Conservation (phyloP, 2,329 filamentous ascomycete species). For the Pestalotiopsis sp. region DNA sequence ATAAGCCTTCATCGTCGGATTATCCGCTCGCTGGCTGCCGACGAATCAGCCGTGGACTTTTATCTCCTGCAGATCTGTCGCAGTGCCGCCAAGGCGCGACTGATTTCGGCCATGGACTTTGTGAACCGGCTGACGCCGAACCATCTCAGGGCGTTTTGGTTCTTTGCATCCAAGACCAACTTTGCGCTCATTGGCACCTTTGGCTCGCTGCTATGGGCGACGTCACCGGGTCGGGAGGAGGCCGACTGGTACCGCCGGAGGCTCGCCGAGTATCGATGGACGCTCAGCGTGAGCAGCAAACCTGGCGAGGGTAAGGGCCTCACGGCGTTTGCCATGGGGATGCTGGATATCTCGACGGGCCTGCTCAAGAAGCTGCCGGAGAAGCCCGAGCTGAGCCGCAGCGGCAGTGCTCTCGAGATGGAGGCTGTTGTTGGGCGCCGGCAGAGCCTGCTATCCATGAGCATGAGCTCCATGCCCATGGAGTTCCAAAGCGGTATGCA, state of each 20-base stretch:
- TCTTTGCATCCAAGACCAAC: slow-evolving; percentile 84
- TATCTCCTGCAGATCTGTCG: slow-evolving; percentile 93
- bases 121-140: slow-evolving; percentile 87
- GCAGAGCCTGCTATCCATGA: slow-evolving; percentile 30
- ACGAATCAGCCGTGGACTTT: slow-evolving; percentile 59
- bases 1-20: slow-evolving; percentile 92
- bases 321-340: slow-evolving; percentile 75
- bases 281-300: slow-evolving; percentile 81
- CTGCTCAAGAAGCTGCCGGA: slow-evolving; percentile 71
- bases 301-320: slow-evolving; percentile 61
- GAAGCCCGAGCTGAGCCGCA: slow-evolving; percentile 68
- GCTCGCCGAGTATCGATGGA: slow-evolving; percentile 91
- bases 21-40: slow-evolving; percentile 72
- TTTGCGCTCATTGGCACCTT: slow-evolving; percentile 96
- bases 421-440: slow-evolving; percentile 36
- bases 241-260: slow-evolving; percentile 89
- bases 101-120: slow-evolving; percentile 97
- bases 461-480: slow-evolving; percentile 28
- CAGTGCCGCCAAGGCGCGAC: slow-evolving; percentile 87
- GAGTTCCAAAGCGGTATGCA: slow-evolving; percentile 45
- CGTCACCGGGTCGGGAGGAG: slow-evolving; percentile 83
- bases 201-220: slow-evolving; percentile 86
- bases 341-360: slow-evolving; percentile 73
- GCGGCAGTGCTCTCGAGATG: slow-evolving; percentile 53
- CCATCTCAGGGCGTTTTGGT: slow-evolving; percentile 92